Percentiles rank a stretch among this genome's conserved stretches.
Evolutionary conservation across 2,329 filamentous ascomycete genomes (phyloP).

Genomic region (Trichoderma breve): DNA sequence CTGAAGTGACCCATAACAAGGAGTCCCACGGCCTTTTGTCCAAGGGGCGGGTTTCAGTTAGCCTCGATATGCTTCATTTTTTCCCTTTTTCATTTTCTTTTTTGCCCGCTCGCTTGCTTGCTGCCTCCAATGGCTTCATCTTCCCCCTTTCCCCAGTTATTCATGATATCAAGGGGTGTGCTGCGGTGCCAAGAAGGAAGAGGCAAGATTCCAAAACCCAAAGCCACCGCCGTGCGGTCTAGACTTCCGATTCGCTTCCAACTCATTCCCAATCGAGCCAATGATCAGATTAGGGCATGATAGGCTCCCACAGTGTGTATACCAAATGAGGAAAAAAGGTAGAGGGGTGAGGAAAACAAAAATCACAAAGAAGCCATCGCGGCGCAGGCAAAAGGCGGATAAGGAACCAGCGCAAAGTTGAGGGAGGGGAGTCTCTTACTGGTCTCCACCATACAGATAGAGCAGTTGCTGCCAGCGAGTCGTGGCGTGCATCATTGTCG

Average conservation of each 20-base stretch:
- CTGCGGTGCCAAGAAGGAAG: not conserved
- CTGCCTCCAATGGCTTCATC: not conserved
- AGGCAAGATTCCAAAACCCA: not conserved
- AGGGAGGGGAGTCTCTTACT: slow-evolving; percentile 31
- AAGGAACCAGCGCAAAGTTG: not conserved
- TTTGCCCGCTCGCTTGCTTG: not conserved
- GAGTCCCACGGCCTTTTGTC: slow-evolving; percentile 54
- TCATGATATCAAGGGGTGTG: not conserved
- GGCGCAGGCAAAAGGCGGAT: not conserved
- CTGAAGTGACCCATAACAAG: slow-evolving; percentile 64
- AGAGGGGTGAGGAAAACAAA: not conserved
- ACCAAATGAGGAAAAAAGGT: no score
- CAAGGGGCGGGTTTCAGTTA: slow-evolving; percentile 11
- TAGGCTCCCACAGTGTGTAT: not conserved
- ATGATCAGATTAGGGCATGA: not conserved
- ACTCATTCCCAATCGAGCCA: slow-evolving; percentile 1
- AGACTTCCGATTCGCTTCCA: not conserved
- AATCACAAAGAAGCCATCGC: not conserved
- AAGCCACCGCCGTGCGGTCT: slow-evolving; percentile 3
- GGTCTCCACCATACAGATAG: slow-evolving; percentile 42
- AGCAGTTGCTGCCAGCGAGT: slow-evolving; percentile 23
- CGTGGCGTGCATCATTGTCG: not conserved
- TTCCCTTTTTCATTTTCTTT: not conserved
- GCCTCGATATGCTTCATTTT: slow-evolving; percentile 4
- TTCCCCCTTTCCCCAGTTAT: not conserved